A percentile compares a stretch with the other conserved stretches of the same genome.
These are phyloP conservation scores for Biscogniauxia marginata DNA, from an alignment of 2,329 filamentous ascomycete genomes.

Conservation along the genomic window DNA sequence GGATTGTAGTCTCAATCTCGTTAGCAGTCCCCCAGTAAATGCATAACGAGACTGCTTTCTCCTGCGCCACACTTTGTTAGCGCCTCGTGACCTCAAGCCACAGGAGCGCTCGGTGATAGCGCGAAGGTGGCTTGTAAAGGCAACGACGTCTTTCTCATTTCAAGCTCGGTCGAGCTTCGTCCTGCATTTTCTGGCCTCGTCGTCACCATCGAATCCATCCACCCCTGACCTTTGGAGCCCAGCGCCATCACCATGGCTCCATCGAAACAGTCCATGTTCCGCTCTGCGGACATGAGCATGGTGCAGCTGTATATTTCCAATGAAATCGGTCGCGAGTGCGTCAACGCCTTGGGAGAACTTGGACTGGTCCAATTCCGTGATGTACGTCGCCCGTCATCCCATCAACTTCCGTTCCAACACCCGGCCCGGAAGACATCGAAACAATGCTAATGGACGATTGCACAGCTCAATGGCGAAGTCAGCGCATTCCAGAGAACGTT, in stretches of 20 bases:
- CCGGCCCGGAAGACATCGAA: slow-evolving; percentile 1
- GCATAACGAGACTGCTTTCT: too few relatives aligned
- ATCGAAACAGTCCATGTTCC: slow-evolving; percentile 90
- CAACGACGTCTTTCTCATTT: slow-evolving; percentile 8
- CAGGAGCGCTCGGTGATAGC: too few relatives aligned
- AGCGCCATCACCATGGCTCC: slow-evolving; percentile 55
- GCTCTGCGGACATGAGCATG: slow-evolving; percentile 99
- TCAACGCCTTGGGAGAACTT: slow-evolving; percentile 93
- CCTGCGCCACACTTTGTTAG: too few relatives aligned
- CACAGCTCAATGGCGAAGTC: slow-evolving; percentile 84
- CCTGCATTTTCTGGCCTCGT: slow-evolving; percentile 14
- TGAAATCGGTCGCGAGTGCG: slow-evolving; percentile 96
- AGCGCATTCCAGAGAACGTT: slow-evolving; percentile 97
- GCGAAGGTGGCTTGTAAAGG: too few relatives aligned
- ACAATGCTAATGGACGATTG: slow-evolving; percentile 9
- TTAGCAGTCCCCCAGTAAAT: too few relatives aligned
- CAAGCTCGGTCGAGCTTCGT: slow-evolving; percentile 19
- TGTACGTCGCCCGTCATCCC: slow-evolving; percentile 56
- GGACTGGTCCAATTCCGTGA: slow-evolving; percentile 96
- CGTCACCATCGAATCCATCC: slow-evolving; percentile 17
- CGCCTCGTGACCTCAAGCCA: too few relatives aligned
- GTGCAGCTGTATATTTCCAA: slow-evolving; percentile 99
- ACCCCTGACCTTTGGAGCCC: slow-evolving; percentile 21
- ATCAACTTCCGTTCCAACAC: slow-evolving; percentile 19
- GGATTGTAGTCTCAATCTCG: too few relatives aligned